Evolutionary conservation across 108 stramenopile species (phyloP), one percentile per base, ranked within the genome.

Genomic region (Licmophora abbreviata): DNA sequence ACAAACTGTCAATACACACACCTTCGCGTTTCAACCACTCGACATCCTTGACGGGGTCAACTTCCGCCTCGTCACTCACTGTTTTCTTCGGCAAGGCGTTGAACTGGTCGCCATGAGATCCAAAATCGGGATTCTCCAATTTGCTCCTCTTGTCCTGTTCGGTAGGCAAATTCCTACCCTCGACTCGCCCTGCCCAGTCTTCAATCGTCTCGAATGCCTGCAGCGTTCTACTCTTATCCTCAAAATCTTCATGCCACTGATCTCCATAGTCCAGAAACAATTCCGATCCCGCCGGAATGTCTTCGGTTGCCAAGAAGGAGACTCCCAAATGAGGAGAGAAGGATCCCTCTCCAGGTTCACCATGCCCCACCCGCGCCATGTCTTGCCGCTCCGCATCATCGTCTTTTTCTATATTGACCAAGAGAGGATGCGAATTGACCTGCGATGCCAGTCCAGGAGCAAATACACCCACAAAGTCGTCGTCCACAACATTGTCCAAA

Each of bases 1-100:
- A 64, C 30, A 83, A 70, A 45, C 83, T 87, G 71, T 87, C 81
- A 63, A 87, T 54, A 40, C 85, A 87, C 46, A 68, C 51, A 14
- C 79, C 85, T 50, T 81, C 55, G 31, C 63, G 53, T 26, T 69
- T 49, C 34, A 83, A 44, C 52, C 69, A 74, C 11, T 66, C 66
- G 14, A 65, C 7, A 37, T 9, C 45, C 30, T 29, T 1, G 30
- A 56, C 29, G 41, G 35, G 48, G 32, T 50, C 18, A 33, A 18
- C 36, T 54, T 46, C 54, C 14, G n/a, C 40, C 40, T 53, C 46
- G 38, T 50, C 47, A 33, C 9, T n/a, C n/a, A n/a, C n/a, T n/a
- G n/a, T n/a, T n/a, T n/a, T n/a, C n/a, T n/a, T n/a, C n/a, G n/a
- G n/a, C n/a, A n/a, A n/a, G n/a, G n/a, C n/a, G n/a, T n/a, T n/a